A percentile compares a stretch with the other conserved stretches of the same genome.
Evolutionary conservation across 139 green algal species (phyloP).

Genomic region (Chlamydomonas sp.): DNA sequence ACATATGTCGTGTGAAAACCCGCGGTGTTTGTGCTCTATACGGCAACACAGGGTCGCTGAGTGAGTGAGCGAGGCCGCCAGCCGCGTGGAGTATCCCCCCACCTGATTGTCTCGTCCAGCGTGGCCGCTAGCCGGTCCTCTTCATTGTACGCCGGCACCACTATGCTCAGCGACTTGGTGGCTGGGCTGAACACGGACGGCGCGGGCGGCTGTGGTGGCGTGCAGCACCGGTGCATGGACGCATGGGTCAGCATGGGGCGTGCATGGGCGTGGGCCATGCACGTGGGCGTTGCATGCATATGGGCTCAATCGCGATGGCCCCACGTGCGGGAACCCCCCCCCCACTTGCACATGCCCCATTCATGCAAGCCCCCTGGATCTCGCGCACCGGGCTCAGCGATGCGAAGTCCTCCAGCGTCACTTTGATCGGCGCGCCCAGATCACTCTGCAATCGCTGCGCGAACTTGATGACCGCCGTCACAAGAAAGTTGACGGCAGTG

Average conservation of each 20-base stretch:
- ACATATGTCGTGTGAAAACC: too few species aligned
- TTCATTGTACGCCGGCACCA: slow-evolving; percentile 94
- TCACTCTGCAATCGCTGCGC: too few species aligned
- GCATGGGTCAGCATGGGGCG: too few species aligned
- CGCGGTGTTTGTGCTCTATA: slow-evolving; percentile 1
- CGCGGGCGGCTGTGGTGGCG: slow-evolving; percentile 30
- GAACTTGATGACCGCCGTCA: too few species aligned
- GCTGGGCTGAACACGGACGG: slow-evolving; percentile 60
- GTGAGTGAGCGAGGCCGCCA: too few species aligned
- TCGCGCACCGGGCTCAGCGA: slow-evolving; percentile 24
- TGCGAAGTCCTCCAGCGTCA: slow-evolving; percentile 35
- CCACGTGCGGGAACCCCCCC: background rate
- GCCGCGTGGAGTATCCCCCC: slow-evolving; percentile 13
- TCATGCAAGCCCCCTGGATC: too few species aligned
- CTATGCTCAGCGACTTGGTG: slow-evolving; percentile 64
- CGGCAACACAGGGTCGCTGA: too few species aligned
- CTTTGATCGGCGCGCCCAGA: too few species aligned
- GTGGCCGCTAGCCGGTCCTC: slow-evolving; percentile 68
- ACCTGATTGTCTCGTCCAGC: slow-evolving; percentile 70
- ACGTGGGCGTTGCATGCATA: background rate
- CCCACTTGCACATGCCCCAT: background rate
- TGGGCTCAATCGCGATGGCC: background rate
- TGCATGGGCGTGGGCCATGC: background rate
- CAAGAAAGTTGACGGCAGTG: too few species aligned
- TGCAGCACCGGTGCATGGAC: too few species aligned